Evolutionary conservation across 257 asterid species (phyloP).

Genomic region (Ilex aquifolium): DNA sequence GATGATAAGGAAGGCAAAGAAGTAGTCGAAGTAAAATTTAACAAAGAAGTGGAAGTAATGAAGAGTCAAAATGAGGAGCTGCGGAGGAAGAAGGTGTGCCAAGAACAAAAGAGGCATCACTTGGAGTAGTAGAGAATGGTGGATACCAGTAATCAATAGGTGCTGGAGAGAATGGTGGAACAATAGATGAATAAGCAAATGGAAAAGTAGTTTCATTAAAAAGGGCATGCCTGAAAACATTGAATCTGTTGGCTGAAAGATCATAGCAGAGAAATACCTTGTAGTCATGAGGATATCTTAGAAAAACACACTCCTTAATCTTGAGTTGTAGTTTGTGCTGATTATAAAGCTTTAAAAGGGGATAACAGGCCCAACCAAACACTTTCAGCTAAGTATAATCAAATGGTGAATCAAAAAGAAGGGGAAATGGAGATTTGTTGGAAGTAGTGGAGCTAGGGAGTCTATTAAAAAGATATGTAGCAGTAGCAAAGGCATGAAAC

Average conservation of each 20-base stretch:
- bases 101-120: background rate
- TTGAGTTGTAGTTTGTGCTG: too few species aligned
- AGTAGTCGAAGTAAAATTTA: too few species aligned
- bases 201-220: background rate
- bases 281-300: background rate
- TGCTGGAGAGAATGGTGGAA: too few species aligned
- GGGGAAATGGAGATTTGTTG: background rate
- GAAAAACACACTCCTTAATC: background rate
- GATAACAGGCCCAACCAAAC: background rate
- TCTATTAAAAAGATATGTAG: background rate
- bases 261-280: background rate
- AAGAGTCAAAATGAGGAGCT: too few species aligned
- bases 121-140: background rate
- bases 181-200: background rate
- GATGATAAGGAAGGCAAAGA: background rate
- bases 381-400: background rate
- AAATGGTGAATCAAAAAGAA: background rate
- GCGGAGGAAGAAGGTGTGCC: background rate
- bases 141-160: background rate
- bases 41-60: background rate
- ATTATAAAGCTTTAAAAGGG: background rate
- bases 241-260: background rate
- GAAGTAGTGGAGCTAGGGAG: background rate
- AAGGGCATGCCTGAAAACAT: background rate
- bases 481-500: background rate